phyloP scores from a whole-genome alignment of 192 early-diverging fungal genomes.

The Entomortierella parvispora region DNA sequence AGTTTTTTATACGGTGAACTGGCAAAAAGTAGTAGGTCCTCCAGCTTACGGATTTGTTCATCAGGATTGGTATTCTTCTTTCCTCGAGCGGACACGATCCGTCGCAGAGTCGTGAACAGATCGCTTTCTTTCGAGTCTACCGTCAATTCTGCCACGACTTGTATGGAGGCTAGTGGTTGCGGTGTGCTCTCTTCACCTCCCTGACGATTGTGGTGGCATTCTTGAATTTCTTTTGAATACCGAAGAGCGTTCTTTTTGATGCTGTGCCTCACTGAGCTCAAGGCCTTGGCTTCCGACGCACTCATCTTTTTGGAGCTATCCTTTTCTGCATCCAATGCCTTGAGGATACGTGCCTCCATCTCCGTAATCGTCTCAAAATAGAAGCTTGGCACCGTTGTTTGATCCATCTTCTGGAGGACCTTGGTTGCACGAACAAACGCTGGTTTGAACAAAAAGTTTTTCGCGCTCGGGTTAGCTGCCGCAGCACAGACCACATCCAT shows the following conservation, averaged over 20 bases:
- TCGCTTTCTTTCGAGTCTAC: too few species aligned
- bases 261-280: slow-evolving; percentile 94
- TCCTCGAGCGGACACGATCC: slow-evolving; percentile 85
- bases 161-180: too few species aligned
- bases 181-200: too few species aligned
- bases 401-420: slow-evolving; percentile 70
- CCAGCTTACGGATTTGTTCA: slow-evolving; percentile 76
- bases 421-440: slow-evolving; percentile 91
- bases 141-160: too few species aligned
- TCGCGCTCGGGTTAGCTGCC: too few species aligned
- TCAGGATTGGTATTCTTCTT: slow-evolving; percentile 95
- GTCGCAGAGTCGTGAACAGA: slow-evolving; percentile 85
- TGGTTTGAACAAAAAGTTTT: slow-evolving; percentile 51
- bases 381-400: slow-evolving; percentile 69
- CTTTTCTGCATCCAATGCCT: slow-evolving; percentile 71
- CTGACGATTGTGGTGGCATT: slow-evolving; percentile 57
- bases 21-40: slow-evolving; percentile 69
- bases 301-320: slow-evolving; percentile 87
- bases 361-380: slow-evolving; percentile 77
- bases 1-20: slow-evolving; percentile 81
- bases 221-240: slow-evolving; percentile 72
- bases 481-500: too few species aligned
- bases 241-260: slow-evolving; percentile 85
- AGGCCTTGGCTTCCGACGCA: slow-evolving; percentile 78
- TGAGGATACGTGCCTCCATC: slow-evolving; percentile 83